Conservation (phyloP, 192 early-diverging fungal genomes). For the Backusella westeae region DNA sequence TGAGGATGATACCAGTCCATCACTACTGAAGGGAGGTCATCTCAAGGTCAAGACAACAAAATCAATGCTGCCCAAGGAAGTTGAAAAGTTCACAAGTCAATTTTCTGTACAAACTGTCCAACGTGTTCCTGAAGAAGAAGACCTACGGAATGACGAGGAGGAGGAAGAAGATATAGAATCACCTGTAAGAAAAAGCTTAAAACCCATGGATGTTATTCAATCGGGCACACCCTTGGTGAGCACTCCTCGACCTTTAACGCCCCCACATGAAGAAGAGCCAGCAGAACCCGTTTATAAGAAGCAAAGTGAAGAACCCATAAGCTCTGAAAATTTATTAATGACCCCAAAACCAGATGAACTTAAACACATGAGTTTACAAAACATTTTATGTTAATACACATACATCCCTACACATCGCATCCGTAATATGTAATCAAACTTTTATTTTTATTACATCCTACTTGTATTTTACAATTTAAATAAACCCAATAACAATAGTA, state of each 20-base stretch:
- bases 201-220: conserved; percentile 14
- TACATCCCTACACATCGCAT: not conserved
- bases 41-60: conserved; percentile 21
- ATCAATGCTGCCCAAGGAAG: conserved; percentile 33
- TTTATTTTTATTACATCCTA: not conserved
- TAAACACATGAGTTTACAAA: conserved; percentile 13
- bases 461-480: not conserved
- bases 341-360: not conserved
- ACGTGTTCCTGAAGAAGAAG: not conserved
- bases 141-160: not conserved
- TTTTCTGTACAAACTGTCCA: conserved; percentile 13
- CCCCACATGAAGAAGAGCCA: not conserved
- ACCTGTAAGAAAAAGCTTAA: not conserved
- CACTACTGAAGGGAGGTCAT: conserved; percentile 15
- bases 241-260: not conserved
- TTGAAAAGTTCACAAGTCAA: conserved; percentile 32
- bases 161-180: not conserved
- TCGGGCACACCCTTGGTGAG: not conserved
- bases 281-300: not conserved
- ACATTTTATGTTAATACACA: conserved; percentile 2
- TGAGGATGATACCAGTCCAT: not conserved
- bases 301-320: not conserved
- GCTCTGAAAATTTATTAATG: not conserved
- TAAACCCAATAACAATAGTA: not conserved
- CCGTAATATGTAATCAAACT: too few species aligned